Evolutionary conservation across 2,329 filamentous ascomycete genomes (phyloP).

Genomic region (Diplodia scrobiculata): DNA sequence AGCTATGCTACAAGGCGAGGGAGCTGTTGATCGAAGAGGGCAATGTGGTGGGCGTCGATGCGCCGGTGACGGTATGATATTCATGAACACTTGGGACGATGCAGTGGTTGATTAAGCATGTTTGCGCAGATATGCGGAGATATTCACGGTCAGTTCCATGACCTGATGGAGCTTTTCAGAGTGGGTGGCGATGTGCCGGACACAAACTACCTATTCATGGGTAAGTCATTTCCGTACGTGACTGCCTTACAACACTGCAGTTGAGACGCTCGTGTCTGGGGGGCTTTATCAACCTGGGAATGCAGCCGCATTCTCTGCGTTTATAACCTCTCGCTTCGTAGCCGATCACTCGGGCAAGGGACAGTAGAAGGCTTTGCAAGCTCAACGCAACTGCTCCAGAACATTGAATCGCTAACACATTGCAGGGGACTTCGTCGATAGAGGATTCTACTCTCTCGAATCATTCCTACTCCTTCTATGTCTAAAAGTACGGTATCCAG

Average conservation of each 20-base stretch:
- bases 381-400: neutral
- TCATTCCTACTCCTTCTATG: slow-evolving; percentile 93
- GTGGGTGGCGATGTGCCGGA: slow-evolving; percentile 93
- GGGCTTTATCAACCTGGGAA: neutral
- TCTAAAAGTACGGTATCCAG: slow-evolving; percentile 94
- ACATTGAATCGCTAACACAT: slow-evolving; percentile 5
- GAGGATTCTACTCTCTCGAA: slow-evolving; percentile 96
- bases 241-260: neutral
- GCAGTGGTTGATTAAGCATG: slow-evolving; percentile 26
- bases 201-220: slow-evolving; percentile 97
- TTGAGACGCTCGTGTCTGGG: neutral
- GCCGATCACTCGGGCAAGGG: neutral
- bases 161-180: slow-evolving; percentile 93
- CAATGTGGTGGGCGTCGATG: slow-evolving; percentile 93
- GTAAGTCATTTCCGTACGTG: slow-evolving; percentile 48
- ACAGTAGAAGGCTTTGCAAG: neutral
- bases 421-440: slow-evolving; percentile 90
- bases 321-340: neutral
- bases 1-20: slow-evolving; percentile 94
- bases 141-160: slow-evolving; percentile 95
- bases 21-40: slow-evolving; percentile 97
- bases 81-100: neutral
- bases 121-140: slow-evolving; percentile 79
- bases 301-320: neutral
- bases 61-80: slow-evolving; percentile 77